A percentile compares a stretch with the other conserved stretches of the same genome.
These are phyloP conservation scores for Pseudoneurospora amorphoporcata DNA, from an alignment of 495 filamentous ascomycete species.

Conservation along the genomic window DNA sequence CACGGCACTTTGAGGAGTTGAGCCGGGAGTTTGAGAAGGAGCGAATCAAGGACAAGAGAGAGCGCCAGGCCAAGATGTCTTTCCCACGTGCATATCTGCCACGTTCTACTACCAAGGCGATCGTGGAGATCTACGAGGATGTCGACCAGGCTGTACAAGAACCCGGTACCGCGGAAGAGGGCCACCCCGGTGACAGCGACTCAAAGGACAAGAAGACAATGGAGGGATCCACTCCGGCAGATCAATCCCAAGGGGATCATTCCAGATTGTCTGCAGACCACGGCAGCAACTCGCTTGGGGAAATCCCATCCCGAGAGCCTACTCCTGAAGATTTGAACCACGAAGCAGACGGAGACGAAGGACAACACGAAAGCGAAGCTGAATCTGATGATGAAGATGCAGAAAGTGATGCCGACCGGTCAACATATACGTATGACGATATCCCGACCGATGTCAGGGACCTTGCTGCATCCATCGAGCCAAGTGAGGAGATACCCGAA, in stretches of 20 bases:
- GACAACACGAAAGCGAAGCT: constrained; percentile 40
- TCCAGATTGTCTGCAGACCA: background rate
- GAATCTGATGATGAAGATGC: constrained; percentile 60
- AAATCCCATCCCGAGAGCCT: constrained; percentile 15
- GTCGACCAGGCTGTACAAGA: constrained; percentile 88
- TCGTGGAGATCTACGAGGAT: constrained; percentile 91
- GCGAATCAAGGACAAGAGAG: constrained; percentile 70
- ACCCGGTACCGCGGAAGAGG: constrained; percentile 63
- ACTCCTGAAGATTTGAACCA: constrained; percentile 31
- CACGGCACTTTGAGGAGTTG: constrained; percentile 92
- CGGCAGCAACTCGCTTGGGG: constrained; percentile 8
- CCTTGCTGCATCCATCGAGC: constrained; percentile 55
- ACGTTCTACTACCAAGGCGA: constrained; percentile 83
- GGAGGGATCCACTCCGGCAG: constrained; percentile 13
- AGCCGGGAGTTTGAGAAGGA: constrained; percentile 96
- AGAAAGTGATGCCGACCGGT: constrained; percentile 60
- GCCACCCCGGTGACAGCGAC: constrained; percentile 17
- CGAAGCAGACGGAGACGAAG: constrained; percentile 41
- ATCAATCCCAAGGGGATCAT: constrained; percentile 9
- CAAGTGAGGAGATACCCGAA: constrained; percentile 50
- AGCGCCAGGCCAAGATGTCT: constrained; percentile 69
- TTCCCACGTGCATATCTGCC: constrained; percentile 73
- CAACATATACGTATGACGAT: constrained; percentile 44
- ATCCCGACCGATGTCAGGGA: constrained; percentile 40
- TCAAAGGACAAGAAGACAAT: constrained; percentile 8